phyloP scores from a whole-genome alignment of 441 rosid genomes.

The Kokia cookei region DNA sequence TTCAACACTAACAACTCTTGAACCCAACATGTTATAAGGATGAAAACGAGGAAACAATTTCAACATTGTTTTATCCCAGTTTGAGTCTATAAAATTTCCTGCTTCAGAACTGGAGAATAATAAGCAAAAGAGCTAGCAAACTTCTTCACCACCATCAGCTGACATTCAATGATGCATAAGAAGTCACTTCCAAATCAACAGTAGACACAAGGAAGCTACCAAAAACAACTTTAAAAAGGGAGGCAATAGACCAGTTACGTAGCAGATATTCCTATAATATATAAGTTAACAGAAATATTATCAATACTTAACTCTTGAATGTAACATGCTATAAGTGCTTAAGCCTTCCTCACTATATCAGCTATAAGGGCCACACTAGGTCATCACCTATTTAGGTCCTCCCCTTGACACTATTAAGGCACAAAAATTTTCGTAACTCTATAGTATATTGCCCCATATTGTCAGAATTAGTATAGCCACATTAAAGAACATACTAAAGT shows the following conservation, averaged over 20 bases:
- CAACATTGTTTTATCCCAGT: background rate
- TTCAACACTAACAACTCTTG: background rate
- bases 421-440: background rate
- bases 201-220: background rate
- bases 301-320: background rate
- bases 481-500: constrained; percentile 3
- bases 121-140: background rate
- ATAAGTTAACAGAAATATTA: background rate
- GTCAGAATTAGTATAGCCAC: background rate
- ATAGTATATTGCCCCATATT: background rate
- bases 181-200: background rate
- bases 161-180: background rate
- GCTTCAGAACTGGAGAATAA: background rate
- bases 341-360: background rate
- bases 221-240: background rate
- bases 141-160: background rate
- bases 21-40: background rate
- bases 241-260: background rate
- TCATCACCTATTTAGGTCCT: background rate
- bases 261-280: background rate
- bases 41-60: background rate
- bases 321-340: background rate
- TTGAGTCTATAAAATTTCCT: background rate
- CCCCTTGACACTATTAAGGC: background rate
- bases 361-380: background rate